Conservation (phyloP, 805 yeast genomes). For the Sugiyamaella lignohabitans region DNA sequence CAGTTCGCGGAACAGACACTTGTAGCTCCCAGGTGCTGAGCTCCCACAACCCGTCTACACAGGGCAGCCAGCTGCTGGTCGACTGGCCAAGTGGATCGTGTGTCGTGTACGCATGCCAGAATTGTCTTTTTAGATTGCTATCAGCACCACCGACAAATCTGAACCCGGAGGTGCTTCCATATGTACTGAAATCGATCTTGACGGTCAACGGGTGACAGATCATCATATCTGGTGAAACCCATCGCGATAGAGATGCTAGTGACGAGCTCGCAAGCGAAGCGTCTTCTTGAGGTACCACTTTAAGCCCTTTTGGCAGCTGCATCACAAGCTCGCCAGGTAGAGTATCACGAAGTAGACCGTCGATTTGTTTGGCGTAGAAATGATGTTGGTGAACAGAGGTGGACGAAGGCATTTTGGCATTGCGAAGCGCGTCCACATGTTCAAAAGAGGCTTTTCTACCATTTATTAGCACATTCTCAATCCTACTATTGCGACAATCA, state of each 20-base stretch:
- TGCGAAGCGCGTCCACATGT: conserved; percentile 48
- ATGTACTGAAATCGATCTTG: conserved; percentile 57
- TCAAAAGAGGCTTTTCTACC: conserved; percentile 49
- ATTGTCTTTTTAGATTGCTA: conserved; percentile 36
- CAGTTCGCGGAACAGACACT: conserved; percentile 73
- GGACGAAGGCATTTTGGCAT: conserved; percentile 28
- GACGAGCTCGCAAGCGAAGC: conserved; percentile 18
- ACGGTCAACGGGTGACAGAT: conserved; percentile 66
- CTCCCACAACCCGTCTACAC: conserved; percentile 83
- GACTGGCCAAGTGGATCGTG: conserved; percentile 72
- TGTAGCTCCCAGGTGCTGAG: conserved; percentile 89
- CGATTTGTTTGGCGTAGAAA: conserved; percentile 46
- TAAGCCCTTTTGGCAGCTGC: conserved; percentile 58
- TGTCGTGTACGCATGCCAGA: conserved; percentile 82
- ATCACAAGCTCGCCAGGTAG: conserved; percentile 62
- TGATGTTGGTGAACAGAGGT: conserved; percentile 50
- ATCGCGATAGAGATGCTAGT: conserved; percentile 12
- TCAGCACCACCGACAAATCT: conserved; percentile 60
- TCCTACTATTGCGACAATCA: conserved; percentile 64
- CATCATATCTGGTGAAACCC: conserved; percentile 17
- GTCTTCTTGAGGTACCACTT: conserved; percentile 52
- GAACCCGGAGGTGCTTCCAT: conserved; percentile 67
- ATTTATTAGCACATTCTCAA: conserved; percentile 61
- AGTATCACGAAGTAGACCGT: conserved; percentile 45
- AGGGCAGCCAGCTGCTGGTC: conserved; percentile 97